Conservation (phyloP, 208 protist species). For the Angomonas deanei region DNA sequence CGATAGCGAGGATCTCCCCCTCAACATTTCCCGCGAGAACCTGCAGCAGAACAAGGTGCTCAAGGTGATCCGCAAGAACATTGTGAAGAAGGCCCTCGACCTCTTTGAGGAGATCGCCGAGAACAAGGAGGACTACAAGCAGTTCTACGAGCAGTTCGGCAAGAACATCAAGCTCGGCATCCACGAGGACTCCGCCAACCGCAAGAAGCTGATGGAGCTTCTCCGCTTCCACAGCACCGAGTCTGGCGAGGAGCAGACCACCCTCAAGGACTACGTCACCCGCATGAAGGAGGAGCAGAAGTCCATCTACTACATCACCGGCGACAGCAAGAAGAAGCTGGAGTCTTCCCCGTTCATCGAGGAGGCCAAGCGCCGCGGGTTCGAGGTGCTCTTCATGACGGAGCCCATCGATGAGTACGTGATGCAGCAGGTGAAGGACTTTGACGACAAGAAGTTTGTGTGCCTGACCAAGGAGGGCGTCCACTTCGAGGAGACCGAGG, state of each 20-base stretch:
- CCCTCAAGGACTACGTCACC: constrained; percentile 83
- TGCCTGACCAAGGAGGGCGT: constrained; percentile 99
- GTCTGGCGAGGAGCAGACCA: constrained; percentile 59
- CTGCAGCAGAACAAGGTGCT: constrained; percentile 97
- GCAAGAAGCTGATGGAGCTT: constrained; percentile 91
- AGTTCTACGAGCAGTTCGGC: constrained; percentile 72
- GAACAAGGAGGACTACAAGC: constrained; percentile 53
- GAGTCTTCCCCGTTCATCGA: constrained; percentile 65
- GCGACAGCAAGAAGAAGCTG: constrained; percentile 61
- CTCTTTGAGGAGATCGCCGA: constrained; percentile 93
- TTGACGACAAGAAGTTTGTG: constrained; percentile 93
- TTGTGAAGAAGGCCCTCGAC: constrained; percentile 92
- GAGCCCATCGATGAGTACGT: constrained; percentile 98
- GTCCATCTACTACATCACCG: constrained; percentile 83
- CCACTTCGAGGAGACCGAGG: constrained; percentile 95
- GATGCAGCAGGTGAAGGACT: constrained; percentile 88
- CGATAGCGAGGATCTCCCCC: constrained; percentile 99
- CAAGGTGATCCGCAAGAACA: constrained; percentile 97
- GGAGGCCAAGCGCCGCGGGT: constrained; percentile 46
- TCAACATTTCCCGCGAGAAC: constrained; percentile 99
- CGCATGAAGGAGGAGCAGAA: constrained; percentile 91
- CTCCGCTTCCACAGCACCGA: constrained; percentile 88
- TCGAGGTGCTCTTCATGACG: constrained; percentile 86
- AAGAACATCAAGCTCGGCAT: constrained; percentile 97
- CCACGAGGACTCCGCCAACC: constrained; percentile 94